Evolutionary conservation across 2,329 filamentous ascomycete genomes (phyloP).

Genomic region (Colletotrichum lentis): DNA sequence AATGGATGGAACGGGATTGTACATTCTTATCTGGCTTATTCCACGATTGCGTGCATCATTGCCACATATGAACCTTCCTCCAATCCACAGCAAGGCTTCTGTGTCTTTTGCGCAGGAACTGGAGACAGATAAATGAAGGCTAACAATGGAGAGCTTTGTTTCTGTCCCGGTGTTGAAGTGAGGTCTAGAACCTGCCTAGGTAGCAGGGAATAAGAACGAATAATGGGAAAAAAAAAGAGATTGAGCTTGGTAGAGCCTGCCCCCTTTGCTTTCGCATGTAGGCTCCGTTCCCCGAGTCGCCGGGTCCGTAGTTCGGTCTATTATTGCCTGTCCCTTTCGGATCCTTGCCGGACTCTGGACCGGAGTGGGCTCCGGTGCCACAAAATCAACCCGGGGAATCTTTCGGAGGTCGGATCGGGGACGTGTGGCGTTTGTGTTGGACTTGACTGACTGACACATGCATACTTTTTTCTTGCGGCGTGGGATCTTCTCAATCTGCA

Average conservation of each 20-base stretch:
- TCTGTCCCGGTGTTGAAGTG: neutral
- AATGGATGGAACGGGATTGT: neutral
- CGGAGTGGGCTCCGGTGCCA: slow-evolving; percentile 10
- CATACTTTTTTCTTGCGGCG: neutral
- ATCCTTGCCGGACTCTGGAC: neutral
- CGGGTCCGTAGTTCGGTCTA: neutral
- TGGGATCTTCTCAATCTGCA: slow-evolving; percentile 20
- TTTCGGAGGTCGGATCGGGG: slow-evolving; percentile 5
- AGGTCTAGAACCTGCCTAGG: neutral
- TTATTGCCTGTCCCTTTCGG: neutral
- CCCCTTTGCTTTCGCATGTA: neutral
- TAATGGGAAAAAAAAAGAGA: neutral
- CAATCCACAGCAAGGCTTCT: neutral
- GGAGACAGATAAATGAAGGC: neutral
- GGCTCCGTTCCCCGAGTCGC: neutral
- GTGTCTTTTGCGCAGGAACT: neutral
- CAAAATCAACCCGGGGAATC: neutral
- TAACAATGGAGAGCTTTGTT: neutral
- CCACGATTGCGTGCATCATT: neutral
- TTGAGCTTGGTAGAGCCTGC: neutral
- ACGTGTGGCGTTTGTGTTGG: no score
- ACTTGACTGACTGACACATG: neutral
- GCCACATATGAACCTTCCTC: neutral
- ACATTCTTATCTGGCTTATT: neutral
- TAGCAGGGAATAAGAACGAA: no score